Percentiles rank a stretch among this genome's conserved stretches.
These are phyloP conservation scores for Teunomyces kruisii DNA, from an alignment of 805 yeast species.

Conservation along the genomic window DNA sequence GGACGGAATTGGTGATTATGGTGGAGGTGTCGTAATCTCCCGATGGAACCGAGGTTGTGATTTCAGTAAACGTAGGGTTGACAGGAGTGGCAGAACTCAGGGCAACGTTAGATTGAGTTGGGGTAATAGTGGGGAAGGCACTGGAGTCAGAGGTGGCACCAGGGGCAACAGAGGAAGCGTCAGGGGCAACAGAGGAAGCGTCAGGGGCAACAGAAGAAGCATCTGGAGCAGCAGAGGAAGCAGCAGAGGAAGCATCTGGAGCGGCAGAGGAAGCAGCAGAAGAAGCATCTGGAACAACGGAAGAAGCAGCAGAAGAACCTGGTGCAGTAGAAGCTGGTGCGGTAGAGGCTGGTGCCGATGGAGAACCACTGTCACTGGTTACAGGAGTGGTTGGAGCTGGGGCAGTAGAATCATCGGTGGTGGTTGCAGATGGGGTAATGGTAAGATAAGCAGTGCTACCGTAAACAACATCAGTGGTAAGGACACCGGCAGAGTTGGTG, in stretches of 20 bases:
- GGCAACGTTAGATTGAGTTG: neutral
- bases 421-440: neutral
- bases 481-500: constrained; percentile 26
- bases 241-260: constrained; percentile 4
- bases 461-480: constrained; percentile 27
- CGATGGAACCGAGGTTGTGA: constrained; percentile 6
- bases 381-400: constrained; percentile 4
- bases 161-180: constrained; percentile 4
- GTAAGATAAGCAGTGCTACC: constrained; percentile 14
- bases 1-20: constrained; percentile 6
- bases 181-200: constrained; percentile 1
- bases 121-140: neutral
- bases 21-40: constrained; percentile 11
- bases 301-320: constrained; percentile 7
- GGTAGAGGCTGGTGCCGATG: constrained; percentile 5
- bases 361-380: constrained; percentile 8
- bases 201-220: constrained; percentile 2
- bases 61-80: neutral
- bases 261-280: constrained; percentile 4
- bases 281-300: constrained; percentile 6
- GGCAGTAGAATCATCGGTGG: constrained; percentile 5
- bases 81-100: neutral
- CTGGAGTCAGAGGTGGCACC: constrained; percentile 1
- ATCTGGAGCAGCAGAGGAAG: constrained; percentile 4
- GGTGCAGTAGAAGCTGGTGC: constrained; percentile 1